Evolutionary conservation across 2,329 filamentous ascomycete species (phyloP).

Genomic region (Aspergillus terreus): DNA sequence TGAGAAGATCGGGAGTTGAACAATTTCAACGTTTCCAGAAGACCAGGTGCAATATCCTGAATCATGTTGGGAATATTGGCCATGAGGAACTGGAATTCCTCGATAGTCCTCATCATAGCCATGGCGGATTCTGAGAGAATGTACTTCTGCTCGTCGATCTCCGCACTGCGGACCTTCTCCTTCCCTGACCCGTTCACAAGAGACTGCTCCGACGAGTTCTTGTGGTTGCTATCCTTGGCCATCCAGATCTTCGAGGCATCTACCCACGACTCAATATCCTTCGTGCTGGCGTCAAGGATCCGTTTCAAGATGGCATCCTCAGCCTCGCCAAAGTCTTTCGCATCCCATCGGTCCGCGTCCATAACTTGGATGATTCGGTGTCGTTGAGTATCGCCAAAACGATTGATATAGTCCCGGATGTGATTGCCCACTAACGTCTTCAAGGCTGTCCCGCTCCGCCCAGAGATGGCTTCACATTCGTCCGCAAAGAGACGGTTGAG

Average conservation of each 20-base stretch:
- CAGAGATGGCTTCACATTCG: constrained; percentile 64
- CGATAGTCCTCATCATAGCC: constrained; percentile 74
- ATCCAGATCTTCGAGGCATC: constrained; percentile 51
- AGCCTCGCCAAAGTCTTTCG: constrained; percentile 56
- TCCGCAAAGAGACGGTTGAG: constrained; percentile 63
- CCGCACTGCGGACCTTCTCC: constrained; percentile 65
- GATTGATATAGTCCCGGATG: constrained; percentile 59
- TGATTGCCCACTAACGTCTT: constrained; percentile 61
- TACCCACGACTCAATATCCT: constrained; percentile 54
- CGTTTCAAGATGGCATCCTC: constrained; percentile 51
- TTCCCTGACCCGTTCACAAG: constrained; percentile 45
- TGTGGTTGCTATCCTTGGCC: constrained; percentile 24
- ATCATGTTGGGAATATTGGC: constrained; percentile 86
- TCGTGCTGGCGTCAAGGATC: constrained; percentile 57
- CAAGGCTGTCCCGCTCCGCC: constrained; percentile 56
- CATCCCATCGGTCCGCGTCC: constrained; percentile 63
- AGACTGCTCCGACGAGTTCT: constrained; percentile 16
- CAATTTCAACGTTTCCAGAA: constrained; percentile 82
- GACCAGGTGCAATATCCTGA: constrained; percentile 70
- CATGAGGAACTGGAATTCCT: constrained; percentile 77
- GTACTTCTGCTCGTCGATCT: constrained; percentile 80
- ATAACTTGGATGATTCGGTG: constrained; percentile 56
- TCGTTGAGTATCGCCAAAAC: constrained; percentile 55
- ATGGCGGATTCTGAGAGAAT: constrained; percentile 81
- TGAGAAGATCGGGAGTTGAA: constrained; percentile 98